Evolutionary conservation across 1,284 basidiomycete genomes (phyloP).

Genomic region (Pseudozyma thailandica): DNA sequence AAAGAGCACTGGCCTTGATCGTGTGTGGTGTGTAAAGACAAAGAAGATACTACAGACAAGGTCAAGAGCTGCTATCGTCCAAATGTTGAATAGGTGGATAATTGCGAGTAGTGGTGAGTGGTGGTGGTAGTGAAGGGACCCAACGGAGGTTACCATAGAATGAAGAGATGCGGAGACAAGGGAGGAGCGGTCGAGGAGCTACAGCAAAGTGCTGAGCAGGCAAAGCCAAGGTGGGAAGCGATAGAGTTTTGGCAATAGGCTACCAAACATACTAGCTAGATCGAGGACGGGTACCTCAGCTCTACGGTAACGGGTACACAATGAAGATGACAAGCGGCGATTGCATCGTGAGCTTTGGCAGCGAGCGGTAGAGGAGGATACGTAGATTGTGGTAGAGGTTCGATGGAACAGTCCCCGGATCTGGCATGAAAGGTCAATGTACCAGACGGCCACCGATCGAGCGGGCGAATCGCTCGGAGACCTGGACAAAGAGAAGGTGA

Average conservation of each 20-base stretch:
- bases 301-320: slow-evolving; percentile 23
- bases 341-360: slow-evolving; percentile 3
- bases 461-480: slow-evolving; percentile 4
- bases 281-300: slow-evolving; percentile 9
- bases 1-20: no score
- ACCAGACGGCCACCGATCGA: slow-evolving; percentile 17
- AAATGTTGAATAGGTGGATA: neutral
- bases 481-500: neutral
- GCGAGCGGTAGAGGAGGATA: neutral
- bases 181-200: neutral
- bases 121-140: slow-evolving; percentile 5
- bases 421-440: slow-evolving; percentile 9
- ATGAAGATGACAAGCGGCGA: slow-evolving; percentile 12
- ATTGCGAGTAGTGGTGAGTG: neutral
- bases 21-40: neutral
- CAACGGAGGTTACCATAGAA: slow-evolving; percentile 2
- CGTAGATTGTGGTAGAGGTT: slow-evolving; percentile 12
- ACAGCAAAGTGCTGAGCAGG: neutral
- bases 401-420: slow-evolving; percentile 14
- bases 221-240: slow-evolving; percentile 1
- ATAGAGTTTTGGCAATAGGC: slow-evolving; percentile 1
- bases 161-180: neutral
- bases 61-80: no score
- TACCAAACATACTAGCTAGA: neutral
- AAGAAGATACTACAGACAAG: no score